phyloP scores from a whole-genome alignment of 352 stramenopile species.

The Plasmopara muralis region DNA sequence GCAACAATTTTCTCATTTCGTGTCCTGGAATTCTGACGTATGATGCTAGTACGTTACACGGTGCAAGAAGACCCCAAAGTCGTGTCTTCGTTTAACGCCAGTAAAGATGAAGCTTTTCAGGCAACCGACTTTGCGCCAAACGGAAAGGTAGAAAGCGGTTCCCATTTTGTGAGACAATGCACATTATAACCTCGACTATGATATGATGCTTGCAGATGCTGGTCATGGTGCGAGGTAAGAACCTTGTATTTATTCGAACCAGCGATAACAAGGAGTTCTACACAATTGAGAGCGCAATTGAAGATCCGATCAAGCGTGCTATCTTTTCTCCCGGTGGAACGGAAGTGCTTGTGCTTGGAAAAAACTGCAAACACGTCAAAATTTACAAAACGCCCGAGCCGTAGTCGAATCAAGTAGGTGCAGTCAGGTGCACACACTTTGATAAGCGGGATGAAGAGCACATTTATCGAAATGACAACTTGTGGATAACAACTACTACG shows the following conservation, averaged over 20 bases:
- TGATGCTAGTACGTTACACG: slow-evolving; percentile 54
- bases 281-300: slow-evolving; percentile 48
- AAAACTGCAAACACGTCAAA: slow-evolving; percentile 58
- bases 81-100: slow-evolving; percentile 52
- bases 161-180: too few relatives aligned
- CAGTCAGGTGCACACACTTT: background rate
- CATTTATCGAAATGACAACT: too few relatives aligned
- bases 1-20: background rate
- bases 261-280: slow-evolving; percentile 41
- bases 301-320: slow-evolving; percentile 57
- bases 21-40: too few relatives aligned
- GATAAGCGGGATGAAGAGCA: too few relatives aligned
- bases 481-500: too few relatives aligned
- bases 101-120: slow-evolving; percentile 45
- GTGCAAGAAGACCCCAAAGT: slow-evolving; percentile 73
- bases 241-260: slow-evolving; percentile 56
- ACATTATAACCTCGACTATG: background rate
- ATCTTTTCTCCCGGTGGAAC: slow-evolving; percentile 49
- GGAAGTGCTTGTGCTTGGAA: slow-evolving; percentile 64
- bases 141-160: slow-evolving; percentile 39
- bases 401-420: slow-evolving; percentile 12
- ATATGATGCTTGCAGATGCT: slow-evolving; percentile 33
- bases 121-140: slow-evolving; percentile 57
- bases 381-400: slow-evolving; percentile 51
- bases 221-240: slow-evolving; percentile 40